Evolutionary conservation across 140 eudicot species (phyloP).

Genomic region (Erigeron philadelphicus): DNA sequence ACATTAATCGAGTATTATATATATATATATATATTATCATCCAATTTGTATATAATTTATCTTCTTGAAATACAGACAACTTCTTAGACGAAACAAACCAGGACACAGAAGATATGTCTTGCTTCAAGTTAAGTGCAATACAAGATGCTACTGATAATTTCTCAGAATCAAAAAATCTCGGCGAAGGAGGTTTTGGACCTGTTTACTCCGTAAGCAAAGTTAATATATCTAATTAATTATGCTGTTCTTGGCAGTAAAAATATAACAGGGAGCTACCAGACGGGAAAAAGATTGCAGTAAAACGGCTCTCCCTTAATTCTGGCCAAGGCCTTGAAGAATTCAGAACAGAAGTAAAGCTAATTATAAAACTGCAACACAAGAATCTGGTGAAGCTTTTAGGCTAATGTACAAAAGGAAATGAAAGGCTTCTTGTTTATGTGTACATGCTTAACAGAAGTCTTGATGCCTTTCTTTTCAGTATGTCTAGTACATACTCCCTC

Average conservation of each 20-base stretch:
- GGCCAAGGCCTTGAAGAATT: constrained; percentile 1
- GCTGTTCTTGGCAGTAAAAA: background rate
- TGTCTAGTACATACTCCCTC: background rate
- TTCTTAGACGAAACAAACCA: background rate
- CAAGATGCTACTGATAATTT: constrained; percentile 30
- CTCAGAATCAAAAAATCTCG: constrained; percentile 26
- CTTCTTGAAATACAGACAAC: background rate
- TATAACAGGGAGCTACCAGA: background rate
- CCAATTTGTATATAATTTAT: background rate
- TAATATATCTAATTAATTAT: background rate
- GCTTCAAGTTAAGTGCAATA: constrained; percentile 15
- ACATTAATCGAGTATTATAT: too few relatives aligned
- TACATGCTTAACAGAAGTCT: background rate
- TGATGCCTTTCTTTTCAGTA: background rate
- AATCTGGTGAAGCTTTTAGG: background rate
- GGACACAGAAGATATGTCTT: constrained; percentile 15
- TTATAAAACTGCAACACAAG: background rate
- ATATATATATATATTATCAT: too few relatives aligned
- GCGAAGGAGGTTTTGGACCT: constrained; percentile 25
- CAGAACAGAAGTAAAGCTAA: background rate
- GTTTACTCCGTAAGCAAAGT: constrained; percentile 22
- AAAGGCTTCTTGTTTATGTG: background rate
- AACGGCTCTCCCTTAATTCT: background rate
- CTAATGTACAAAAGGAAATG: background rate
- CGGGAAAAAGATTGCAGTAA: background rate